These are phyloP conservation scores for Chaetomium globosum DNA, from an alignment of 2,329 filamentous ascomycete species.

Conservation along the genomic window DNA sequence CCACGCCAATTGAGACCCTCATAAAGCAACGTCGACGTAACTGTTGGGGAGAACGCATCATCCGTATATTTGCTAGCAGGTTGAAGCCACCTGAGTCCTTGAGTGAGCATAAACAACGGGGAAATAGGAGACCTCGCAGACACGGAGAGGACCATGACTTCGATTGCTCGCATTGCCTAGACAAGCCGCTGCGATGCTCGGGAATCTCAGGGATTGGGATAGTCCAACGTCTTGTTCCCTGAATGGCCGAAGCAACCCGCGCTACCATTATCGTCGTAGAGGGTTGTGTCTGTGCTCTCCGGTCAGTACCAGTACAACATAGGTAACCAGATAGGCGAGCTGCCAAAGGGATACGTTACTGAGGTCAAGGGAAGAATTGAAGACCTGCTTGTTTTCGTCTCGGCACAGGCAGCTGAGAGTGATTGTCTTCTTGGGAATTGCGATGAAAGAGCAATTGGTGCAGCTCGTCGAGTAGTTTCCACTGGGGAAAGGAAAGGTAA, in stretches of 20 bases:
- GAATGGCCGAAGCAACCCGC: constrained; percentile 45
- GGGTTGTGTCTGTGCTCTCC: constrained; percentile 40
- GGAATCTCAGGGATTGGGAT: not conserved
- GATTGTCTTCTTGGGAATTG: constrained; percentile 28
- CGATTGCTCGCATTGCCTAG: not conserved
- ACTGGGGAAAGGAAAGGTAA: constrained; percentile 22
- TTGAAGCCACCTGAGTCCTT: not conserved
- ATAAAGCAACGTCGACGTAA: too few relatives aligned
- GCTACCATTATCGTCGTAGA: constrained; percentile 45
- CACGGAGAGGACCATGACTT: not conserved
- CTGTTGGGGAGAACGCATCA: not conserved
- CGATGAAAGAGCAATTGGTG: constrained; percentile 31
- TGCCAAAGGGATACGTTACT: constrained; percentile 31
- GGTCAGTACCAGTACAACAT: constrained; percentile 4
- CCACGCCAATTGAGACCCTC: too few relatives aligned
- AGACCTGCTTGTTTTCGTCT: constrained; percentile 2
- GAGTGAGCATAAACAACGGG: not conserved
- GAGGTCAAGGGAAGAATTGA: constrained; percentile 32
- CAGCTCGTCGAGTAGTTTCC: constrained; percentile 37
- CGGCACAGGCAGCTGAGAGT: constrained; percentile 36
- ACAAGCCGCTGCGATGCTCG: not conserved
- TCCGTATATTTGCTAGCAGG: not conserved
- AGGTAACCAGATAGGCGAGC: not conserved
- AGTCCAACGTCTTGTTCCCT: constrained; percentile 44
- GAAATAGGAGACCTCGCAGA: not conserved